Evolutionary conservation across 352 stramenopile genomes (phyloP), one percentile per base, ranked within the genome.

Genomic region (Globisporangium emineosum): DNA sequence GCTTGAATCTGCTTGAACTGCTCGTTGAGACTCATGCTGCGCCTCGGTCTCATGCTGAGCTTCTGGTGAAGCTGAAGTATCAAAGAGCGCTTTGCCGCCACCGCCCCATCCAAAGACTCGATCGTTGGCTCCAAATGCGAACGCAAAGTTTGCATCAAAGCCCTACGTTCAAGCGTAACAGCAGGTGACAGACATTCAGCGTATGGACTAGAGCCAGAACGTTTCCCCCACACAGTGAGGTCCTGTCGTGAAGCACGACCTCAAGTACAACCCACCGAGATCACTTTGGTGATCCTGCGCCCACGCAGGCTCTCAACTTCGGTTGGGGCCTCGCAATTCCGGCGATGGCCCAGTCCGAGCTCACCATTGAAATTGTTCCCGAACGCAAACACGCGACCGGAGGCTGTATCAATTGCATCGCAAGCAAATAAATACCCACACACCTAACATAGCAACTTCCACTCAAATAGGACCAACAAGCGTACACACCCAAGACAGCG

Each of bases 31-130:
- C 8, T 23, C 27, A 15, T 56, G 21, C 17, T 56, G 50, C 15
- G 6, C 19, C 17, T 35, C 45, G 10, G 25, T 9, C 15, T 29
- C 43, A 4, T 53, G 37, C n/a, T 42, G 21, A 6, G 45, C 17
- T 25, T 45, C 6, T 40, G 17, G 42, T 8, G 56, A 19, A 29
- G 9, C 19, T n/a, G 58, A 50, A 35, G 17, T n/a, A 47, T 83
- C 71, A 19, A 80, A 76, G 5, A 86, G 57, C 10, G 77, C 67
- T 58, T 55, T 69, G 4, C 81, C 79, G 10, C 80, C 83, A 7
- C 94, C 94, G 19, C 93, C 94, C 92, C 93, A 98, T 12, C 72
- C 71, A 65, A 94, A 97, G 13, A 98, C 77, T 33, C 94, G 85
- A 2, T 81, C 88, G 10, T 91, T 79, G 25, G 87, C 78, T 2